Evolutionary conservation across 2,329 filamentous ascomycete genomes (phyloP).

Genomic region (Dactylellina haptotyla): DNA sequence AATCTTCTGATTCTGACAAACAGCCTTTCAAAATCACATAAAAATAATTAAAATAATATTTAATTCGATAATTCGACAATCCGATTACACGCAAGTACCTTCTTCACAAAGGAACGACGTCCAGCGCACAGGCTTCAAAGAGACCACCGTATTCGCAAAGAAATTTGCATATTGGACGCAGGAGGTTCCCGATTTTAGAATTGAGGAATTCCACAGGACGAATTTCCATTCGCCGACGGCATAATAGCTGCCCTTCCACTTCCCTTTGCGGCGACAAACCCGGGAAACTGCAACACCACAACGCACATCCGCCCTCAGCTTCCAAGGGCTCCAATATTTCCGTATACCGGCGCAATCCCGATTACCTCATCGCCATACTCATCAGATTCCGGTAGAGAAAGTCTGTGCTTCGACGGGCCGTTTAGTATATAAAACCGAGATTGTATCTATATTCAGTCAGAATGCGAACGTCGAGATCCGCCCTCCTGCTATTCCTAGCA

Average conservation of each 20-base stretch:
- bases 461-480: constrained; percentile 22
- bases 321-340: background rate
- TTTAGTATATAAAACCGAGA: no score
- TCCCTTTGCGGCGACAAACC: background rate
- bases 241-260: constrained; percentile 16
- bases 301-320: background rate
- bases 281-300: constrained; percentile 50
- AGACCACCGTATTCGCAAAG: background rate
- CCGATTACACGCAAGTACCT: no score
- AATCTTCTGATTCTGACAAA: background rate
- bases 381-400: no score
- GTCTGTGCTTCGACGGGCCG: no score
- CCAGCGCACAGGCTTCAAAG: background rate
- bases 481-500: constrained; percentile 23
- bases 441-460: no score
- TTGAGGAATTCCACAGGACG: background rate
- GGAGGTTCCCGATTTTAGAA: background rate
- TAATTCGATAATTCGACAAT: no score
- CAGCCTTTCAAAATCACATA: background rate
- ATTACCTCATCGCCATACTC: background rate
- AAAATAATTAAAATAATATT: background rate
- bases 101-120: no score
- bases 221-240: constrained; percentile 24
- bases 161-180: background rate
- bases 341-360: background rate